Base-by-base conservation (phyloP, 1,284 basidiomycete species). In the Trametes polyzona region DNA sequence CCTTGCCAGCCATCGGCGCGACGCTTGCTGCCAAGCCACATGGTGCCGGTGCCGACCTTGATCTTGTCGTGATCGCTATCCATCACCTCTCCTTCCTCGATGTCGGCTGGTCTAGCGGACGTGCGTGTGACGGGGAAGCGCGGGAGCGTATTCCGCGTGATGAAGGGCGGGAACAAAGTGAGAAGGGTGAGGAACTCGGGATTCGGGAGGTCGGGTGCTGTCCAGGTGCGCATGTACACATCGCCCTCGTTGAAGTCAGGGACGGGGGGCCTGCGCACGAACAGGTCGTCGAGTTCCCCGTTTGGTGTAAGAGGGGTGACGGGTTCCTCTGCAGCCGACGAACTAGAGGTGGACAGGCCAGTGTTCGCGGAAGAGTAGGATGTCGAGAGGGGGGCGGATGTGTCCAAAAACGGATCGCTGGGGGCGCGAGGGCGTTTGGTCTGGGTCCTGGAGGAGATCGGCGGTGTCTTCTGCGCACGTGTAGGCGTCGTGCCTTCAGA, bases 321-420 rank as follows among this genome's bases (percentile, higher is more conserved):
- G 27, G 75, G 73, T 36, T 80, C 80, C 56, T 80, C 79, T 48
- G 61, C 62, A 9, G 67, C 65, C 29, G 67, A 67, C 8, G 71
- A 66, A 33, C 63, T 68, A n/a, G 69, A 70, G 12, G 66, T 68
- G 8, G 68, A 70, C 6, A 67, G 63, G 65, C 74, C 67, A 21
- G 78, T 75, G 57, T 76, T 77, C 54, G 77, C 75, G 30, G 84
- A 83, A 9, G 81, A 80, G 54, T 77, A 80, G n/a, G 86, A 85
- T 43, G 80, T 78, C 54, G 86, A 83, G 57, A 81, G 75, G 16
- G 86, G 84, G 14, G 44, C 23, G 12, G 44, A 23, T 47, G 87
- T 86, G 66, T 92, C 90, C 59, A 88, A 72, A 71, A 92, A 92
- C 57, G 89, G 89, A 70, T 92, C 90, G 65, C 87, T 90, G 11